Base-by-base conservation (phyloP, 1,284 basidiomycete genomes). In the Trametes versicolor region DNA sequence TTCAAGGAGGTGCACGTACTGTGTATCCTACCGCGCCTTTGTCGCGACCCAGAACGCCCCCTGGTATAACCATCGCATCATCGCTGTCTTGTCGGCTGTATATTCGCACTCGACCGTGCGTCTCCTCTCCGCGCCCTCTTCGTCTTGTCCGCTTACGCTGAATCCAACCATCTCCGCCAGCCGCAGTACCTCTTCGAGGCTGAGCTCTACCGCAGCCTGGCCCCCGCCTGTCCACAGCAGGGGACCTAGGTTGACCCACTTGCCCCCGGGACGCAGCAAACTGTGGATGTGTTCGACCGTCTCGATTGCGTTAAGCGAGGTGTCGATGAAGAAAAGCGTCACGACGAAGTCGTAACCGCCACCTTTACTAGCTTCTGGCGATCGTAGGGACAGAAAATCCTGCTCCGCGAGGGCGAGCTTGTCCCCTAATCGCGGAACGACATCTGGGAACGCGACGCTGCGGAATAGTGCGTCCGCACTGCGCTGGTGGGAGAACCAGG, bases 271-370 rank as follows among this genome's bases (percentile, higher is more conserved):
- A 36, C 80, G 80, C 17, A 90, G 80, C 25, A 89, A 79, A 17
- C 70, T 39, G 70, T 86, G 78, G 36, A 89, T 86, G 29, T 87
- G 84, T 56, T 82, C 77, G 59, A 86, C 75, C 3, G 86, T 86
- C 8, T 82, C 75, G 62, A 89, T 78, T 23, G 85, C 80, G 71
- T 90, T 88, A 50, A 83, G 75, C 0, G 89, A 87, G 13, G 88
- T 90, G 78, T 88, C 88, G 73, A 91, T 87, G 80, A 91, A 91
- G 78, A 90, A 91, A 12, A 90, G 80, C 6, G 89, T 90, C 12
- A 87, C 81, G 66, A 90, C 79, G 68, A 79, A 85, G 72, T 89
- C 85, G 74, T 86, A 89, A 6, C 83, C 82, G 9, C 7, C 58
- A 10, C 17, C 63, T 4, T 63, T 19, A 2, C 45, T 47, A 1